A percentile compares a stretch with the other conserved stretches of the same genome.
phyloP scores from a whole-genome alignment of 2,329 filamentous ascomycete species.

The Fusarium sp. region DNA sequence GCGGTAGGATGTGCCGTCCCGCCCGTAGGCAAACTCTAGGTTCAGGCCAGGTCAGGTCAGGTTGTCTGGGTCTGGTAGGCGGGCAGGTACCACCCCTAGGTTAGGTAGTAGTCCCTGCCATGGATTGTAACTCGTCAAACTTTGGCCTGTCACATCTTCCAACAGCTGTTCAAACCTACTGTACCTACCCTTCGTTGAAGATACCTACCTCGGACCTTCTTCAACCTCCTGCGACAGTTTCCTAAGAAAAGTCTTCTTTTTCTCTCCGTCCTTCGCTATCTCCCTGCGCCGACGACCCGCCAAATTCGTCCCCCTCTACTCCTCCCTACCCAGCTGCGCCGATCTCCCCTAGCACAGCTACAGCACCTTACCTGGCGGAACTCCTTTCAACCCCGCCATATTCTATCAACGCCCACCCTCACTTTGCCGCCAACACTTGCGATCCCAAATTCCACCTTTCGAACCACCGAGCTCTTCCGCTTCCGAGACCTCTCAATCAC shows the following conservation, averaged over 20 bases:
- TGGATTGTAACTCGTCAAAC: conserved; percentile 37
- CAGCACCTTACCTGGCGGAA: conserved; percentile 21
- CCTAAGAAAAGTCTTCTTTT: not conserved
- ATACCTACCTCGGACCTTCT: conserved; percentile 19
- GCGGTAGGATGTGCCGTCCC: conserved; percentile 29
- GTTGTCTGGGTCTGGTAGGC: not conserved
- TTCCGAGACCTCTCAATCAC: conserved; percentile 19
- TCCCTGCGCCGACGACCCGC: conserved; percentile 17
- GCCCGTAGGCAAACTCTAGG: conserved; percentile 10
- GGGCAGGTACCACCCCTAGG: conserved; percentile 25
- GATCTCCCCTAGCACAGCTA: conserved; percentile 23
- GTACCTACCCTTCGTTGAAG: conserved; percentile 24
- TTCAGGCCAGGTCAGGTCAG: not conserved
- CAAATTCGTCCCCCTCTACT: conserved; percentile 20
- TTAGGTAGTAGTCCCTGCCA: conserved; percentile 24
- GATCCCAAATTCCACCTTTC: conserved; percentile 28
- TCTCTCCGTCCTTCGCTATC: conserved; percentile 5
- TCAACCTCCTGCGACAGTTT: conserved; percentile 5
- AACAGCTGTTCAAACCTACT: conserved; percentile 25
- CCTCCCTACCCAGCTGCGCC: conserved; percentile 32
- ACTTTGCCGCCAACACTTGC: conserved; percentile 35
- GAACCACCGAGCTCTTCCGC: conserved; percentile 31
- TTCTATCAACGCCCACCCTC: conserved; percentile 23
- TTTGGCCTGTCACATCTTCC: conserved; percentile 36
- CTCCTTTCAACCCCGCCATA: conserved; percentile 46